Evolutionary conservation across 352 stramenopile species (phyloP), one percentile per base, ranked within the genome.

Genomic region (Globisporangium camurandrum): DNA sequence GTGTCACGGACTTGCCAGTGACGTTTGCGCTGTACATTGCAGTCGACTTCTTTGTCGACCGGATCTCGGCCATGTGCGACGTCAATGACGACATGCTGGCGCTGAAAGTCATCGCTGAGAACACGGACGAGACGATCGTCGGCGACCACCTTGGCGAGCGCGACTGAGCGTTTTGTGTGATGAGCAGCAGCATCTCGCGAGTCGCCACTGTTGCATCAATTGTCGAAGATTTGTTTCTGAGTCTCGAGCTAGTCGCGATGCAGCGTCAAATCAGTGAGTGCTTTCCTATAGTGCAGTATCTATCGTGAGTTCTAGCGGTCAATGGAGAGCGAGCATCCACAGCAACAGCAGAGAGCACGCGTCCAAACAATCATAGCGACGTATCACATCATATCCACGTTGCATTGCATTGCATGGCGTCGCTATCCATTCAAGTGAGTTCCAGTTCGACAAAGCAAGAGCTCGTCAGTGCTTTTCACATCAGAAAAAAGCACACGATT

Each of bases 21-120:
- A 82, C 71, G 0, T 88, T 85, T 49, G 62, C 62, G 17, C 64
- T 84, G 5, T 72, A 84, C 38, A 53, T 84, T 17, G 65, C 78
- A 2, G 67, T 84, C 49, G 73, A 89, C 42, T 84, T 86, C 49
- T 58, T 89, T 20, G 63, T 73, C 12, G 75, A 88, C 31, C 80
- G 80, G 40, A 57, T 92, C 33, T 59, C 61, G 16, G 78, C 77
- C 0, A 58, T 79, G 36, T 84, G 77, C 62, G 86, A 92, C 46
- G 76, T 92, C 4, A 86, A 86, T 46, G 80, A 86, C 48, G 80
- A 89, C 58, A 68, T 84, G 49, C 82, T 88, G 63, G 77, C 75
- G 28, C 68, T 88, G 37, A 84, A 85, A 55, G 66, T 85, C 36
- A 85, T 88, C 36, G 69, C 77, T 4, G 74, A 86, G 37, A 86